phyloP scores from a whole-genome alignment of 345 rosid species.

The Salix suchowensis region DNA sequence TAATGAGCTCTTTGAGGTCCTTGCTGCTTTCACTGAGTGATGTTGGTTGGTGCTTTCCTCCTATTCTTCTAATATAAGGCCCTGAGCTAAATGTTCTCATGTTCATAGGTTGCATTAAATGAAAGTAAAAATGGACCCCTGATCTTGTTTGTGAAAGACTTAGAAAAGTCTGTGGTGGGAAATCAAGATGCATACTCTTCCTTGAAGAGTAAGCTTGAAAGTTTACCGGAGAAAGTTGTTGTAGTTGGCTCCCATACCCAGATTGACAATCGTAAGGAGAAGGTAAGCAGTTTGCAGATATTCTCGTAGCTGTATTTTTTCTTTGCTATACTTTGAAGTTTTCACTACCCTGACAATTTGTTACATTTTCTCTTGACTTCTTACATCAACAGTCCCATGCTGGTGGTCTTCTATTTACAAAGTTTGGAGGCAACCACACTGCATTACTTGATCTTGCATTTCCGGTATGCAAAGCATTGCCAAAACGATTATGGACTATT shows the following conservation, averaged over 20 bases:
- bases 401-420: conserved; percentile 86
- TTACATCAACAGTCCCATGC: conserved; percentile 70
- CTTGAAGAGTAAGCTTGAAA: conserved; percentile 73
- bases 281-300: conserved; percentile 39
- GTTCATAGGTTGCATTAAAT: conserved; percentile 55
- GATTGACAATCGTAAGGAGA: conserved; percentile 91
- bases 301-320: not conserved
- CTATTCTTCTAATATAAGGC: not conserved
- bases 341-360: not conserved
- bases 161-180: conserved; percentile 77
- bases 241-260: conserved; percentile 89
- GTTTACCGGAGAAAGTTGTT: conserved; percentile 65
- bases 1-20: conserved; percentile 85
- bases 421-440: conserved; percentile 90
- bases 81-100: conserved; percentile 14
- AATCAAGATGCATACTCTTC: conserved; percentile 62
- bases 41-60: not conserved
- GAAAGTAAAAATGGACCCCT: conserved; percentile 71
- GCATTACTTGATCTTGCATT: conserved; percentile 88
- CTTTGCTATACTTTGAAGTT: not conserved
- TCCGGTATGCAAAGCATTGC: conserved; percentile 49
- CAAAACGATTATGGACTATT: not conserved
- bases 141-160: conserved; percentile 80
- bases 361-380: not conserved
- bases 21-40: not conserved